phyloP scores from a whole-genome alignment of 1,284 basidiomycete species.

The Sanghuangporus sanghuang region DNA sequence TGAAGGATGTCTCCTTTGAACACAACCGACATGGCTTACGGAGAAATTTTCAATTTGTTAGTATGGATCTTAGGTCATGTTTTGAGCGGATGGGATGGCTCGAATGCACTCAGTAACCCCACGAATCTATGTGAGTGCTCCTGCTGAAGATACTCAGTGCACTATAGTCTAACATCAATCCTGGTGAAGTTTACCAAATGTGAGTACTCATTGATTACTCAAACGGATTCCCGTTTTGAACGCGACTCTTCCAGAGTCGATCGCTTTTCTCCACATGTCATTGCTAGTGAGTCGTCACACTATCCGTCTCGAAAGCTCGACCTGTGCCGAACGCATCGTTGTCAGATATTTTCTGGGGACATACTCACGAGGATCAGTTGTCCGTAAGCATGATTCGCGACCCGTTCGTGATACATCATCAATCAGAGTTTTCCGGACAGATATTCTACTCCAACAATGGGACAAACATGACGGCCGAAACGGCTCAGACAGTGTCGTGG shows the following conservation, averaged over 20 bases:
- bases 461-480: conserved; percentile 51
- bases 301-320: neutral
- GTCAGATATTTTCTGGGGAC: conserved; percentile 72
- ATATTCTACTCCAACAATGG: conserved; percentile 76
- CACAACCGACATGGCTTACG: neutral
- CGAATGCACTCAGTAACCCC: conserved; percentile 54
- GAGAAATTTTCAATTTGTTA: conserved; percentile 22
- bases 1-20: conserved; percentile 20
- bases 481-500: conserved; percentile 58
- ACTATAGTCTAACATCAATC: neutral
- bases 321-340: neutral
- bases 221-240: neutral
- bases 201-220: conserved; percentile 25
- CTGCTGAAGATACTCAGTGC: neutral
- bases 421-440: conserved; percentile 28
- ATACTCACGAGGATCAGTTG: conserved; percentile 78
- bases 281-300: conserved; percentile 51
- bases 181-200: conserved; percentile 66
- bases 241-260: conserved; percentile 52
- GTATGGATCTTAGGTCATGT: conserved; percentile 83
- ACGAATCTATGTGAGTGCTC: conserved; percentile 60
- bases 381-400: conserved; percentile 37
- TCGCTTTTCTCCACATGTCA: conserved; percentile 72
- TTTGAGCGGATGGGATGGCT: conserved; percentile 71
- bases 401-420: neutral